phyloP scores from a whole-genome alignment of 1,139 yeast genomes.

The Nakaseomyces kungkrabaensis region DNA sequence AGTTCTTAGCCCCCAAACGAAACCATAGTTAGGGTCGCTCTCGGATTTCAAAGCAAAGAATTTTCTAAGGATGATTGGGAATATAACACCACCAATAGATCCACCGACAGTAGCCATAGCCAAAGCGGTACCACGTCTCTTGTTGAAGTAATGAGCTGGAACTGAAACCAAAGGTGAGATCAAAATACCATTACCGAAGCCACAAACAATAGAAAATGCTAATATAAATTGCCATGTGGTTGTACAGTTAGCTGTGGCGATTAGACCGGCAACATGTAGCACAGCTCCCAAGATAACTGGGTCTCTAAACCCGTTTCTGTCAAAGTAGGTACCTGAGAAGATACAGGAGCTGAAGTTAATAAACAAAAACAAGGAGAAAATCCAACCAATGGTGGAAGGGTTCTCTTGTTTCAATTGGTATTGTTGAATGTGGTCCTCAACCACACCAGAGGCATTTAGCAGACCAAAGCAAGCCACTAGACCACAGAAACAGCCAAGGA shows the following conservation, averaged over 20 bases:
- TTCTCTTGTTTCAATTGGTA: slow-evolving; percentile 41
- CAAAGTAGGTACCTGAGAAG: slow-evolving; percentile 54
- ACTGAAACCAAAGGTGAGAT: slow-evolving; percentile 52
- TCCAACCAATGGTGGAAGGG: slow-evolving; percentile 53
- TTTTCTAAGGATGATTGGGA: slow-evolving; percentile 49
- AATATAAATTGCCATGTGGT: slow-evolving; percentile 50
- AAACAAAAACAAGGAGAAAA: slow-evolving; percentile 51
- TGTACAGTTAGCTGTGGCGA: slow-evolving; percentile 46
- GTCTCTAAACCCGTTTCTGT: slow-evolving; percentile 45
- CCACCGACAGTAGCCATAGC: slow-evolving; percentile 64
- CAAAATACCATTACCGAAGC: slow-evolving; percentile 49
- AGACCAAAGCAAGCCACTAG: slow-evolving; percentile 50
- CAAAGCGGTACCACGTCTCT: slow-evolving; percentile 49
- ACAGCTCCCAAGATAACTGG: slow-evolving; percentile 40
- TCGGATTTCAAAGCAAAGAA: slow-evolving; percentile 30
- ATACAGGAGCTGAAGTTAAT: slow-evolving; percentile 47
- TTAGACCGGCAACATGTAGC: slow-evolving; percentile 40
- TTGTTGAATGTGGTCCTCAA: slow-evolving; percentile 46
- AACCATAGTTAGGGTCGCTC: slow-evolving; percentile 36
- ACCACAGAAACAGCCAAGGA: slow-evolving; percentile 50
- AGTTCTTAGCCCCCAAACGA: slow-evolving; percentile 47
- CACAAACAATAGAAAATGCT: slow-evolving; percentile 46
- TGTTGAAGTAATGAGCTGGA: slow-evolving; percentile 52
- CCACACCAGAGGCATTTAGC: slow-evolving; percentile 51
- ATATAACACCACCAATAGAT: slow-evolving; percentile 53